Conservation (phyloP, 768 basidiomycete species). For the Russula olivacea region DNA sequence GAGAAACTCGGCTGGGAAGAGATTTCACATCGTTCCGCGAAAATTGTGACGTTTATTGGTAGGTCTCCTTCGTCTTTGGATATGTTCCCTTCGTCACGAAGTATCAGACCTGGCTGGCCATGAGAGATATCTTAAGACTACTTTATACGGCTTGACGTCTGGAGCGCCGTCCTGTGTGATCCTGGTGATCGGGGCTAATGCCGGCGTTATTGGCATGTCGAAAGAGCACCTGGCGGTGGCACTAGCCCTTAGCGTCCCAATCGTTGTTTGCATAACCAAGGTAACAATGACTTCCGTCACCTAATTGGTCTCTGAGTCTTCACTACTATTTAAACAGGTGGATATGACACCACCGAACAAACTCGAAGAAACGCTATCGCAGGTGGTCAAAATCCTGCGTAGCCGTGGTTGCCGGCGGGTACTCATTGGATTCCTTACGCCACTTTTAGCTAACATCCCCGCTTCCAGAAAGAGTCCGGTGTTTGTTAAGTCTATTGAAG, state of each 20-base stretch:
- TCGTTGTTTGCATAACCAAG: constrained; percentile 93
- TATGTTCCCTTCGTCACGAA: neutral
- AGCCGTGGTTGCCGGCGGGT: constrained; percentile 87
- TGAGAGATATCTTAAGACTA: constrained; percentile 88
- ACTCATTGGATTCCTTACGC: neutral
- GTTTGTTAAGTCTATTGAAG: constrained; percentile 77
- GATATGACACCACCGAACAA: constrained; percentile 97
- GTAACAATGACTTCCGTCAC: constrained; percentile 34
- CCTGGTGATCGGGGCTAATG: constrained; percentile 93
- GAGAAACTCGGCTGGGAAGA: constrained; percentile 97
- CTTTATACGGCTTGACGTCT: constrained; percentile 90
- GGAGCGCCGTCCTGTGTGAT: constrained; percentile 90
- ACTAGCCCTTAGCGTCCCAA: constrained; percentile 86
- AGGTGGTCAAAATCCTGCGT: constrained; percentile 86
- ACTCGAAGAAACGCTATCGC: constrained; percentile 84
- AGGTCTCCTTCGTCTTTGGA: neutral
- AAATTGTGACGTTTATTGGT: constrained; percentile 94
- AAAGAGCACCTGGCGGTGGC: constrained; percentile 97
- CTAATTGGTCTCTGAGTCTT: neutral
- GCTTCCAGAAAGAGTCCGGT: constrained; percentile 65
- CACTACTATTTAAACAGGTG: constrained; percentile 43
- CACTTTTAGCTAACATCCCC: constrained; percentile 1
- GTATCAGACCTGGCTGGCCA: constrained; percentile 86
- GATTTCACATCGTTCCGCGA: constrained; percentile 80
- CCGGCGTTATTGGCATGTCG: constrained; percentile 85